Percentiles rank a stretch among this genome's conserved stretches.
These are phyloP conservation scores for Coix lacrymajobi DNA, from an alignment of 176 grass and related monocot species.

Conservation along the genomic window DNA sequence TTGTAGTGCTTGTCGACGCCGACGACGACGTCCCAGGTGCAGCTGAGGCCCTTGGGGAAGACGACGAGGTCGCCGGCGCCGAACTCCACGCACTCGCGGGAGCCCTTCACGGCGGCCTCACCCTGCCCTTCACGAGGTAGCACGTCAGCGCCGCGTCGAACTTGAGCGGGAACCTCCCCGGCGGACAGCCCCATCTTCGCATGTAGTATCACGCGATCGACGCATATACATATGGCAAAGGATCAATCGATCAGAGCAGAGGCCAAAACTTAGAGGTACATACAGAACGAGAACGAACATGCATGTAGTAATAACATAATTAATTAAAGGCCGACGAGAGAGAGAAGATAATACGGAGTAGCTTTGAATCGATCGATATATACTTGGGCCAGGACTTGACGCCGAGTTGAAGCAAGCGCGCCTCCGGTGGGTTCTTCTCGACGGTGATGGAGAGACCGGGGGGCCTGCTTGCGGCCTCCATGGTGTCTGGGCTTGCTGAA, in stretches of 20 bases:
- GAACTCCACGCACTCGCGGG: constrained; percentile 49
- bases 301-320: background rate
- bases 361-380: background rate
- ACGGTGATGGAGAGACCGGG: constrained; percentile 41
- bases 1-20: constrained; percentile 84
- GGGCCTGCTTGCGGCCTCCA: constrained; percentile 29
- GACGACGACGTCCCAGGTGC: constrained; percentile 68
- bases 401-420: constrained; percentile 49
- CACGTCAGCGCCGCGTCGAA: constrained; percentile 66
- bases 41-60: constrained; percentile 68
- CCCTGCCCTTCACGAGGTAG: constrained; percentile 59
- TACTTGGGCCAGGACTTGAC: constrained; percentile 83
- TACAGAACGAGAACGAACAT: background rate
- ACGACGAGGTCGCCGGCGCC: constrained; percentile 64
- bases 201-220: too few relatives aligned
- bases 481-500: constrained; percentile 31
- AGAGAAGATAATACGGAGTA: background rate
- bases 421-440: constrained; percentile 52
- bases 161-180: constrained; percentile 62
- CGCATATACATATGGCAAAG: too few relatives aligned
- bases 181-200: constrained; percentile 53
- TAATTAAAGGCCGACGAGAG: background rate
- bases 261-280: background rate
- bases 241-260: background rate
- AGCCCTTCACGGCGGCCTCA: constrained; percentile 51